Conservation (phyloP, 768 basidiomycete species). For the Cyathus striatus region DNA sequence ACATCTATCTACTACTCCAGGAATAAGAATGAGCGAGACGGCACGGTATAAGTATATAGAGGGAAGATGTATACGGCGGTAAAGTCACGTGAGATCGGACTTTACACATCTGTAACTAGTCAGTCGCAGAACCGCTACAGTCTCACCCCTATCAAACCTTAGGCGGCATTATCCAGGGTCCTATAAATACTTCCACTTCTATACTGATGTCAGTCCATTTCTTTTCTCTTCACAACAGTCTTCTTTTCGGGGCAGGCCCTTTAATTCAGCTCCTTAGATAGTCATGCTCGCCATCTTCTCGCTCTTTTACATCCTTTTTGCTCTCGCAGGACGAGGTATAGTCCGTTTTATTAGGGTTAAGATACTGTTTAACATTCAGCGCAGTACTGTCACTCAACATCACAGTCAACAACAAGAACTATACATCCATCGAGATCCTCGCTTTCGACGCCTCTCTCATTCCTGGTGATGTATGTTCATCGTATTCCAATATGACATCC, state of each 20-base stretch:
- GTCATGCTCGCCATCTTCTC: slow-evolving; percentile 22
- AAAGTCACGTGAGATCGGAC: too few relatives aligned
- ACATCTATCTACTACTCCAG: too few relatives aligned
- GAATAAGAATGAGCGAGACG: too few relatives aligned
- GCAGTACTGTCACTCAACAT: slow-evolving; percentile 45
- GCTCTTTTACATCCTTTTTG: slow-evolving; percentile 29
- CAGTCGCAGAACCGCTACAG: too few relatives aligned
- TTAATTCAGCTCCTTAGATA: slow-evolving; percentile 19
- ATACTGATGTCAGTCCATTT: too few relatives aligned
- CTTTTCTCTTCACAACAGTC: slow-evolving; percentile 3
- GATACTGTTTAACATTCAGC: not conserved
- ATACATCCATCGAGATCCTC: slow-evolving; percentile 42
- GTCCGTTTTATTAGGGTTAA: not conserved
- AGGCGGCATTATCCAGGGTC: too few relatives aligned
- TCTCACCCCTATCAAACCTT: too few relatives aligned
- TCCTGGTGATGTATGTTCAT: slow-evolving; percentile 20
- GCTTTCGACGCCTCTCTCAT: slow-evolving; percentile 24
- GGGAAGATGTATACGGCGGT: too few relatives aligned
- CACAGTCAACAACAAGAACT: slow-evolving; percentile 28
- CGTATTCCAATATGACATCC: slow-evolving; percentile 11
- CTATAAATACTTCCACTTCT: too few relatives aligned
- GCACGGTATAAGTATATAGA: too few relatives aligned
- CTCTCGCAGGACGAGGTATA: slow-evolving; percentile 57
- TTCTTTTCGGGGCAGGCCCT: slow-evolving; percentile 11
- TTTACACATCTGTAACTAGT: too few relatives aligned